Evolutionary conservation across 495 filamentous ascomycete species (phyloP).

Genomic region (Penicillium angulare): DNA sequence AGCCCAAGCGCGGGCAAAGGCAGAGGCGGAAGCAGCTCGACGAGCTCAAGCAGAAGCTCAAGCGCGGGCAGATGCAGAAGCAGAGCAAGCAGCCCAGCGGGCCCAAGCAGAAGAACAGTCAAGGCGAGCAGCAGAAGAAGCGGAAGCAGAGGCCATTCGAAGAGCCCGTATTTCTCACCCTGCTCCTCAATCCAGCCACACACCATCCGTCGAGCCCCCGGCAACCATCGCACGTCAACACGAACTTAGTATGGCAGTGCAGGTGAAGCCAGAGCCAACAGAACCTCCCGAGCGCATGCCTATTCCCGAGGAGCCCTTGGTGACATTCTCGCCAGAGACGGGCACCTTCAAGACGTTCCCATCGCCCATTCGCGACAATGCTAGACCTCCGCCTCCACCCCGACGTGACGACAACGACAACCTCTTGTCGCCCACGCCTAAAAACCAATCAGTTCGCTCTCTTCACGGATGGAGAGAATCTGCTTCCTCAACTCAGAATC

Average conservation of each 20-base stretch:
- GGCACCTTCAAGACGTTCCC: slow-evolving; percentile 50
- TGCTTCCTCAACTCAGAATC: slow-evolving; percentile 9
- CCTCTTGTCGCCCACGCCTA: slow-evolving; percentile 6
- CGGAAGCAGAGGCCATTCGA: slow-evolving; percentile 2
- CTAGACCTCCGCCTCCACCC: slow-evolving; percentile 16
- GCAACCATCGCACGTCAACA: slow-evolving; percentile 7
- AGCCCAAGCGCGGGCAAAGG: slow-evolving; percentile 1
- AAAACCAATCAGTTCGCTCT: background rate
- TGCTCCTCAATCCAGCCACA: slow-evolving; percentile 16
- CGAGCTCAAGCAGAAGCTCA: background rate
- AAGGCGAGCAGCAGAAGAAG: background rate
- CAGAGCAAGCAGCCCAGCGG: background rate
- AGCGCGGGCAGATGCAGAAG: slow-evolving; percentile 1
- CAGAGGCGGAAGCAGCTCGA: background rate
- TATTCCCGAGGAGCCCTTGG: slow-evolving; percentile 34
- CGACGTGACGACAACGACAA: slow-evolving; percentile 16
- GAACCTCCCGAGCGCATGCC: slow-evolving; percentile 27
- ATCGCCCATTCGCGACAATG: slow-evolving; percentile 34
- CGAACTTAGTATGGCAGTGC: slow-evolving; percentile 1
- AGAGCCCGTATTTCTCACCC: background rate
- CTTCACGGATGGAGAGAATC: slow-evolving; percentile 2
- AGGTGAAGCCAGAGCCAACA: slow-evolving; percentile 25
- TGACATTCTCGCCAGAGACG: slow-evolving; percentile 49
- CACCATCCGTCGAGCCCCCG: slow-evolving; percentile 19
- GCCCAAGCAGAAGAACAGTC: slow-evolving; percentile 4